A percentile compares a stretch with the other conserved stretches of the same genome.
phyloP scores from a whole-genome alignment of 2,329 filamentous ascomycete genomes.

The Venturia oleaginea region DNA sequence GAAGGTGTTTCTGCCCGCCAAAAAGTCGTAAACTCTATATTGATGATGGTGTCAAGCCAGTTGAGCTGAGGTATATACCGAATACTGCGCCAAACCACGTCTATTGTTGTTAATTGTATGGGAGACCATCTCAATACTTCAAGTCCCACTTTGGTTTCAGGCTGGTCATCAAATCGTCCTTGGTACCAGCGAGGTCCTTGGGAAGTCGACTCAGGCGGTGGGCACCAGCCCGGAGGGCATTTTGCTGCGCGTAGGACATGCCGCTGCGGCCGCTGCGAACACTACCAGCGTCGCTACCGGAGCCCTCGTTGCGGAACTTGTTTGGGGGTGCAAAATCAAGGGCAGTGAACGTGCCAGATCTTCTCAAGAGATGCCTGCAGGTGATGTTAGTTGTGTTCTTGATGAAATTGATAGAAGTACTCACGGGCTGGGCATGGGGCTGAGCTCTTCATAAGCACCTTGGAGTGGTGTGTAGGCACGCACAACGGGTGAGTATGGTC shows the following conservation, averaged over 20 bases:
- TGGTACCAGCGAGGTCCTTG: constrained; percentile 70
- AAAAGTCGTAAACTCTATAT: constrained; percentile 1
- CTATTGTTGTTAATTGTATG: not conserved
- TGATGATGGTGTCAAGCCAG: constrained; percentile 1
- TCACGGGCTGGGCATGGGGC: constrained; percentile 83
- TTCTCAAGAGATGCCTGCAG: constrained; percentile 59
- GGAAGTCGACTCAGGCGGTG: constrained; percentile 82
- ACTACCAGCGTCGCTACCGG: constrained; percentile 37
- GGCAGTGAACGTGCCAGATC: constrained; percentile 67
- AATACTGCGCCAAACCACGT: constrained; percentile 1
- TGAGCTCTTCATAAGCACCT: constrained; percentile 78
- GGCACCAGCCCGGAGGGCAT: constrained; percentile 70
- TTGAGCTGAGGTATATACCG: not conserved
- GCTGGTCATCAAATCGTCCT: constrained; percentile 53
- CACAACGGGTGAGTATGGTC: constrained; percentile 66
- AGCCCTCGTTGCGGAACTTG: constrained; percentile 49
- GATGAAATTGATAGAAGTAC: constrained; percentile 30
- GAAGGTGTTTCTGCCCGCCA: not conserved
- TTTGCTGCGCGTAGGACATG: constrained; percentile 59
- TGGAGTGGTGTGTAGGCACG: constrained; percentile 69
- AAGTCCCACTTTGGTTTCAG: constrained; percentile 48
- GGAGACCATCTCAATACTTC: not conserved
- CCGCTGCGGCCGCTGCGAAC: constrained; percentile 65
- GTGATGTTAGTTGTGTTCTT: not conserved
- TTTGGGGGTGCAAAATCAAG: constrained; percentile 75